Evolutionary conservation across 2,329 filamentous ascomycete species (phyloP), one percentile per base, ranked within the genome.

Genomic region (Penicillium sp.): DNA sequence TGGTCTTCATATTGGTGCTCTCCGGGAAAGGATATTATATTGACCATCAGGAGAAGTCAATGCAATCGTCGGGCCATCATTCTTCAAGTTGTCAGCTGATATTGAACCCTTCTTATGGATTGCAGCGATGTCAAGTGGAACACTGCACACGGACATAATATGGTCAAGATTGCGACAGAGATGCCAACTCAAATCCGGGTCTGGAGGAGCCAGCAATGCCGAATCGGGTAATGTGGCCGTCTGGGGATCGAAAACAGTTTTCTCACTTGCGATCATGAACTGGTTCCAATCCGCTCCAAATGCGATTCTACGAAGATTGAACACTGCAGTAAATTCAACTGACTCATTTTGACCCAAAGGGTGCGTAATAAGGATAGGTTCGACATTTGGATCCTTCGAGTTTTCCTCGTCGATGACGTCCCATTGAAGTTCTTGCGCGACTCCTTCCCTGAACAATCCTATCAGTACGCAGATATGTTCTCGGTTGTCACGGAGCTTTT

Each of bases 51-150:
- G 51, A n/a, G n/a, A n/a, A n/a, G n/a, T n/a, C n/a, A n/a, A n/a
- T n/a, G n/a, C n/a, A n/a, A n/a, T n/a, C n/a, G n/a, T n/a, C n/a
- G n/a, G n/a, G n/a, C n/a, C n/a, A n/a, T n/a, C n/a, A n/a, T 16
- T 43, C 38, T 6, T 46, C 13, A 22, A 54, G 31, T 30, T 13
- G 28, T 31, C 28, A 36, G 35, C 25, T 31, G 25, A 9, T 9
- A 4, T 41, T 40, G 9, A 10, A 22, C 33, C 33, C 16, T 63
- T 53, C 10, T 54, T 56, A n/a, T 54, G 50, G 10, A 58, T 57
- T 18, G 54, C 42, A 38, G 60, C n/a, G n/a, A n/a, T 61, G 33
- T 63, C 60, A 35, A 56, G 40, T 50, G 63, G 63, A n/a, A 68
- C 47, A 28, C 54, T 57, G 41, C 56, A 59, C 8, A 53, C 46